Evolutionary conservation across 768 basidiomycete species (phyloP), one percentile per base, ranked within the genome.

Genomic region (Psilocybe sp.): DNA sequence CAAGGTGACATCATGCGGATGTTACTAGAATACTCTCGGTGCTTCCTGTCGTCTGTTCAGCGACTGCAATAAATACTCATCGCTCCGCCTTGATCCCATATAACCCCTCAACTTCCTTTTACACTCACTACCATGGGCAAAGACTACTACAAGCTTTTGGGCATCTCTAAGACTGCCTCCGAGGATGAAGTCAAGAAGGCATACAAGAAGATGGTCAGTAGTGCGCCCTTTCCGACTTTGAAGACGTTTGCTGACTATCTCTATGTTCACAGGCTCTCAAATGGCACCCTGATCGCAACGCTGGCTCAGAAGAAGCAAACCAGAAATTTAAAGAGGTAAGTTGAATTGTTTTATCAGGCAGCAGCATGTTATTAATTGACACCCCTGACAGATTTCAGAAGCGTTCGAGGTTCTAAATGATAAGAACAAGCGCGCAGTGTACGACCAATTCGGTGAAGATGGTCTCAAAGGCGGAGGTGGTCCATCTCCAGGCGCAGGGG

Each of bases 381-480:
- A 40, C 34, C 23, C 44, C 14, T 44, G 43, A 14, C 44, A 96
- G 88, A 81, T 98, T 40, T 90, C 90, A 31, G 96, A 98, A 73
- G 95, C 93, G 0, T 98, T 96, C 60, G 96, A 98, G 64, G 94
- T 96, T 23, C 82, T 98, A 49, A 89, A 80, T 44, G 93, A 97
- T 69, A 82, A 82, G 66, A 76, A 92, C 63, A 93, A 92, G 61
- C 86, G 91, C 18, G 70, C 88, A 0, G 64, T 92, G 6, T 98
- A 94, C 56, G 95, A 97, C 67, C 92, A 97, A 58, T 86, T 94
- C 48, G 96, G 96, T 33, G 94, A 97, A 65, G 95, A 97, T 49
- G 95, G 96, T 1, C 78, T 98, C 57, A 98, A 98, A 65, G 80
- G 80, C 6, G 80, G 80, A 15, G 81, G 80, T 33, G 80, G 74